Evolutionary conservation across 768 basidiomycete genomes (phyloP), one percentile per base, ranked within the genome.

Genomic region (Phylloporus sp.): DNA sequence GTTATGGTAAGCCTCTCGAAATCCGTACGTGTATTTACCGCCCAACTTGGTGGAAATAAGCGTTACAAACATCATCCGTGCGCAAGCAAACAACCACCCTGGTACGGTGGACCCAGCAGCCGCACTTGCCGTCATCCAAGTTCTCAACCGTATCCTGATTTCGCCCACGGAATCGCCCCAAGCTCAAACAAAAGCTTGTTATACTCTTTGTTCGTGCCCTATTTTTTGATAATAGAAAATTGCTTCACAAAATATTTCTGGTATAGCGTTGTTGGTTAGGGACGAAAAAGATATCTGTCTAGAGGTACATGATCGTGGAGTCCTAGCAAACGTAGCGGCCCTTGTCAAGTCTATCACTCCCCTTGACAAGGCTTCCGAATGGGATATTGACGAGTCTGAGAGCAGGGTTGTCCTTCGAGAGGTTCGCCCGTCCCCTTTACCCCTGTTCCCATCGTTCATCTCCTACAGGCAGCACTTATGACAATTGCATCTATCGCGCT

Each of bases 361-460:
- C 1, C 58, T 69, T 12, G 70, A 74, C 29, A 74, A 76, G 6
- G 58, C 61, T 7, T 52, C 66, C 0, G 81, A 83, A 34, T 80
- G 79, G 79, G 83, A 84, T n/a, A 81, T 85, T 48, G 86, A 86
- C 28, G 84, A 88, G 62, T 79, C 86, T 0, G 84, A 85, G 52
- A 78, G 73, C 47, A 59, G 70, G 71, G 52, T 73, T 5, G 59
- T 72, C 10, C 65, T 91, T n/a, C 77, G 88, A 49, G 87, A 91
- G 75, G 86, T 86, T 48, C 11, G 72, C 4, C 40, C 11, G 15
- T 50, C 4, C 8, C 24, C 31, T 53, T 45, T 22, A 22, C 11
- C 41, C 42, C n/a, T 18, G 15, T 24, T 41, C 31, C 35, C 34
- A 16, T 38, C 27, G 36, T 41, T 46, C 36, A 49, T 50, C 43